phyloP scores from a whole-genome alignment of 2,329 filamentous ascomycete species.

The Ophiostoma sp. region DNA sequence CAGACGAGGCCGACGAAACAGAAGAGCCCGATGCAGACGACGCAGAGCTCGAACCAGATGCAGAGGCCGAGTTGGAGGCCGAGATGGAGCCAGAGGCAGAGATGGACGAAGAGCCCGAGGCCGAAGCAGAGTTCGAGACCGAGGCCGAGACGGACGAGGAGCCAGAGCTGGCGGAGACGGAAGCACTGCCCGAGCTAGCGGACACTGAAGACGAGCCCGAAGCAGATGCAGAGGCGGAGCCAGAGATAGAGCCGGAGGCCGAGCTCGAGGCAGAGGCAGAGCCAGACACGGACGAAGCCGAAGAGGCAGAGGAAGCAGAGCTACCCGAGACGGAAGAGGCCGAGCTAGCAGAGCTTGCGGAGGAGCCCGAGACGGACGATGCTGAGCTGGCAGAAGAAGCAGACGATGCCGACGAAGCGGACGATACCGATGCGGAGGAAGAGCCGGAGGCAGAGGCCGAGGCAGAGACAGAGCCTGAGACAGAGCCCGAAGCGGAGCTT shows the following conservation, averaged over 20 bases:
- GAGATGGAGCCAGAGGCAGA: neutral
- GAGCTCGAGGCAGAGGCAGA: neutral
- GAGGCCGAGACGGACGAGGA: neutral
- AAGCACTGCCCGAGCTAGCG: neutral
- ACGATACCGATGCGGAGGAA: neutral
- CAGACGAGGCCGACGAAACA: neutral
- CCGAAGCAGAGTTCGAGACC: neutral
- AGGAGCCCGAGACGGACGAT: neutral
- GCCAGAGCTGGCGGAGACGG: neutral
- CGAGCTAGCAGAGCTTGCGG: neutral
- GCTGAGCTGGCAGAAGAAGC: neutral
- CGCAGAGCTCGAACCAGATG: neutral
- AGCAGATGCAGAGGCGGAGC: neutral
- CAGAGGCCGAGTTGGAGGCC: neutral
- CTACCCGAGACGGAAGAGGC: neutral
- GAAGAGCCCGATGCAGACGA: neutral
- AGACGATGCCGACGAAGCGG: neutral
- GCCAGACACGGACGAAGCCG: slow-evolving; percentile 3
- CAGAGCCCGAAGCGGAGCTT: neutral
- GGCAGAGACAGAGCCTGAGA: neutral
- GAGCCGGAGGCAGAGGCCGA: neutral
- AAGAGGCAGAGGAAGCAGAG: neutral
- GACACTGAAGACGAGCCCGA: neutral
- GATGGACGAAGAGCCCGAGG: neutral
- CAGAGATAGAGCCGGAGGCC: neutral